Conservation (phyloP, 371 early-diverging fungal genomes). For the Saksenaea oblongispora region DNA sequence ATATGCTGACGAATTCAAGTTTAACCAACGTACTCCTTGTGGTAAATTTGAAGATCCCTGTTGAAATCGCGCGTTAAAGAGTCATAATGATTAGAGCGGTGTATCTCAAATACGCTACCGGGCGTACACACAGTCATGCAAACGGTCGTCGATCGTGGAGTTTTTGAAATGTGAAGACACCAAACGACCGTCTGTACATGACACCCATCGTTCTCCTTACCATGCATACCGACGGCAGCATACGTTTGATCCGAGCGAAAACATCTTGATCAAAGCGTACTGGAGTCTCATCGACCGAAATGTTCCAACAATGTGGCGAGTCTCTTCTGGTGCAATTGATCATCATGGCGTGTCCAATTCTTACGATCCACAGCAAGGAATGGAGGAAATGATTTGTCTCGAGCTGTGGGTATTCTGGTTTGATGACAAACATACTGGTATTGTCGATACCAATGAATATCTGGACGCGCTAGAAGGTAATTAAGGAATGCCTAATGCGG, state of each 20-base stretch:
- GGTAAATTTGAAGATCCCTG: constrained; percentile 24
- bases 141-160: constrained; percentile 21
- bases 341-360: constrained; percentile 7
- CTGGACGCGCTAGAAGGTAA: constrained; percentile 41
- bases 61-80: neutral
- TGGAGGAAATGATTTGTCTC: constrained; percentile 7
- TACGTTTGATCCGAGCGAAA: constrained; percentile 9
- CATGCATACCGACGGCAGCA: constrained; percentile 7
- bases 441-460: constrained; percentile 34
- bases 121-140: constrained; percentile 36
- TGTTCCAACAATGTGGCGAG: constrained; percentile 41
- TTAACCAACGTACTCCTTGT: constrained; percentile 54
- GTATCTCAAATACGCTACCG: constrained; percentile 52
- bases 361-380: constrained; percentile 10
- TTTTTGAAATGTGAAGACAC: constrained; percentile 17
- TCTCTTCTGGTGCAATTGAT: constrained; percentile 4
- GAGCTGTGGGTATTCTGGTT: constrained; percentile 57
- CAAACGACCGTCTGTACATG: neutral
- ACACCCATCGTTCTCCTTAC: constrained; percentile 5
- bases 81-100: constrained; percentile 33
- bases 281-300: constrained; percentile 23
- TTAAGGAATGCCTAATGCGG: neutral
- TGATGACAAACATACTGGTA: constrained; percentile 48
- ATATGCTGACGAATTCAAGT: constrained; percentile 52
- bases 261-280: constrained; percentile 33